These are phyloP conservation scores for Cercospora janseana DNA, from an alignment of 2,329 filamentous ascomycete genomes.

Conservation along the genomic window DNA sequence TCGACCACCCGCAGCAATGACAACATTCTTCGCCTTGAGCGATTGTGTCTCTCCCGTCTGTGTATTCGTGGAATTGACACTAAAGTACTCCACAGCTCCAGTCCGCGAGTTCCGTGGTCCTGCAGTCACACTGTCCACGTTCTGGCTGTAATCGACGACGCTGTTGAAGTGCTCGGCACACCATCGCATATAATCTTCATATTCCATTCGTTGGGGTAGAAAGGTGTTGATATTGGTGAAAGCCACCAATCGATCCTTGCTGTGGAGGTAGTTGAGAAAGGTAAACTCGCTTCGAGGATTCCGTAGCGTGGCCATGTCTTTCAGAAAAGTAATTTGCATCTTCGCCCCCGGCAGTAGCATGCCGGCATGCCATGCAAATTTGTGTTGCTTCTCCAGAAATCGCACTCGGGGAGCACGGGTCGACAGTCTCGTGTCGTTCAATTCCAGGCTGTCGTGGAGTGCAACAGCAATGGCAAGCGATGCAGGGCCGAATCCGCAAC, in stretches of 20 bases:
- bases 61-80: conserved; percentile 63
- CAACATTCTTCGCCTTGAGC: conserved; percentile 64
- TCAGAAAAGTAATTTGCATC: conserved; percentile 98
- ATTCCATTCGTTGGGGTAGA: conserved; percentile 79
- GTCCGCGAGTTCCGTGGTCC: conserved; percentile 47
- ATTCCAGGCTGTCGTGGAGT: conserved; percentile 72
- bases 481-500: conserved; percentile 89
- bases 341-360: conserved; percentile 91
- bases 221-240: conserved; percentile 92
- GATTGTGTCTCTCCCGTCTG: conserved; percentile 55
- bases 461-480: conserved; percentile 87
- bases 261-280: conserved; percentile 90
- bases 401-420: conserved; percentile 64
- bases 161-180: conserved; percentile 75
- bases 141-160: conserved; percentile 71
- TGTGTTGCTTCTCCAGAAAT: conserved; percentile 80
- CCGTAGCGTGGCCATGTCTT: conserved; percentile 86
- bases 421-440: conserved; percentile 37
- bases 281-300: conserved; percentile 90
- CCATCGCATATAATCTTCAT: conserved; percentile 94
- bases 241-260: conserved; percentile 75
- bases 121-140: conserved; percentile 70
- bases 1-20: conserved; percentile 66
- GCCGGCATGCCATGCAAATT: conserved; percentile 89
- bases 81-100: conserved; percentile 62